phyloP scores from a whole-genome alignment of 768 basidiomycete genomes.

The Mycena maculata region DNA sequence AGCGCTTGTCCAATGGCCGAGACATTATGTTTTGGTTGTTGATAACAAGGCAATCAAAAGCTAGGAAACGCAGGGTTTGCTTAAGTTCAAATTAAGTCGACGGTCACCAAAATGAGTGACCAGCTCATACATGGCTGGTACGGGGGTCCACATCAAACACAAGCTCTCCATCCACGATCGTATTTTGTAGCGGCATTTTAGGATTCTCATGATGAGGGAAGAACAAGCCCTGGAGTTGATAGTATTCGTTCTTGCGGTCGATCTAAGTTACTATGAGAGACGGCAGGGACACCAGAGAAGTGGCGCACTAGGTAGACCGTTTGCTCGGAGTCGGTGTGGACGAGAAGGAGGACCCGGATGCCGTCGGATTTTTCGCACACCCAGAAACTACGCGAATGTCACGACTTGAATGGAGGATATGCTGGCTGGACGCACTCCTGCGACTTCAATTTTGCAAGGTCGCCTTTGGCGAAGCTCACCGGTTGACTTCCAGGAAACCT shows the following conservation, averaged over 20 bases:
- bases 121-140: conserved; percentile 69
- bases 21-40: conserved; percentile 90
- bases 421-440: conserved; percentile 73
- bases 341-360: conserved; percentile 86
- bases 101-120: not conserved
- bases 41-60: conserved; percentile 93
- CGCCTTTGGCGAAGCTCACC: conserved; percentile 82
- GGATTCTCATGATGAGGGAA: conserved; percentile 91
- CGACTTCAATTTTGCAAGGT: conserved; percentile 80
- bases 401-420: not conserved
- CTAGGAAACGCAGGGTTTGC: conserved; percentile 86
- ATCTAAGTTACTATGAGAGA: conserved; percentile 64
- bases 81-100: conserved; percentile 2
- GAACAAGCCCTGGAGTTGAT: conserved; percentile 77
- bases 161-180: conserved; percentile 93
- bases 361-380: conserved; percentile 99
- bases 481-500: conserved; percentile 98
- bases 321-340: conserved; percentile 72
- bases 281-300: conserved; percentile 1
- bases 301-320: conserved; percentile 78
- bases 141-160: conserved; percentile 88
- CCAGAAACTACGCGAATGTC: conserved; percentile 79
- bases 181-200: conserved; percentile 74
- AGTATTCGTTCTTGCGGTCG: conserved; percentile 93
- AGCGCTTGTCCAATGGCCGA: conserved; percentile 84